A percentile compares a stretch with the other conserved stretches of the same genome.
Conservation (phyloP, 2,329 filamentous ascomycete species). For the Diplodia mutila region DNA sequence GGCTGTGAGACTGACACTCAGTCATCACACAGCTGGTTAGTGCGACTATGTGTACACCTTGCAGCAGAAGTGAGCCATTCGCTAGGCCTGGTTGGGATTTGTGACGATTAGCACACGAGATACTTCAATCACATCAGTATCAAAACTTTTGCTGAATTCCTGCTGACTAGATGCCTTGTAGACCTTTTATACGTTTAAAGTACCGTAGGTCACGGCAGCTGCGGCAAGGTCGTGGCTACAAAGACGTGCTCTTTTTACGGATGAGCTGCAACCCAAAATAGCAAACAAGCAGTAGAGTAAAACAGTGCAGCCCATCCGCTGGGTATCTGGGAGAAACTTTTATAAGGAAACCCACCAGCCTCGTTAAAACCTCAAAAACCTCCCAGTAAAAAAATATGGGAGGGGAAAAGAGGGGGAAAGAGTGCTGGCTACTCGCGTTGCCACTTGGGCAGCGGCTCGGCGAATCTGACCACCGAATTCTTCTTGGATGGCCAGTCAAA, state of each 20-base stretch:
- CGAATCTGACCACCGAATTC: neutral
- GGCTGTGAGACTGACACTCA: no score
- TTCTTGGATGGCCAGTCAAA: neutral
- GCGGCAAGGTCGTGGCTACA: neutral
- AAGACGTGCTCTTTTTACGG: no score
- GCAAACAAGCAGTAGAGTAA: neutral
- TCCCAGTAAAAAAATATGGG: no score
- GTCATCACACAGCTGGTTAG: no score
- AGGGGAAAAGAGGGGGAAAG: neutral
- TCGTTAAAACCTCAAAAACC: neutral
- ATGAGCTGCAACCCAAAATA: neutral
- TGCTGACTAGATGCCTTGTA: neutral
- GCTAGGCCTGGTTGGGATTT: no score
- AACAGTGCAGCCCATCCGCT: neutral
- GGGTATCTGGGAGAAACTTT: neutral
- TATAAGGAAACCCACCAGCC: neutral
- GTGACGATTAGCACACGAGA: no score
- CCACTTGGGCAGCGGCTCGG: neutral
- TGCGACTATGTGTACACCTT: no score
- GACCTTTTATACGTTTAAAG: neutral
- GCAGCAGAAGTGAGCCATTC: no score
- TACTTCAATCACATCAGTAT: no score
- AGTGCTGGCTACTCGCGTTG: neutral
- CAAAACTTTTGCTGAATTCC: no score
- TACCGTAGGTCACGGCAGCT: conserved; percentile 3